These are phyloP conservation scores for Raffaelea ambrosiae DNA, from an alignment of 2,329 filamentous ascomycete genomes.

Conservation along the genomic window DNA sequence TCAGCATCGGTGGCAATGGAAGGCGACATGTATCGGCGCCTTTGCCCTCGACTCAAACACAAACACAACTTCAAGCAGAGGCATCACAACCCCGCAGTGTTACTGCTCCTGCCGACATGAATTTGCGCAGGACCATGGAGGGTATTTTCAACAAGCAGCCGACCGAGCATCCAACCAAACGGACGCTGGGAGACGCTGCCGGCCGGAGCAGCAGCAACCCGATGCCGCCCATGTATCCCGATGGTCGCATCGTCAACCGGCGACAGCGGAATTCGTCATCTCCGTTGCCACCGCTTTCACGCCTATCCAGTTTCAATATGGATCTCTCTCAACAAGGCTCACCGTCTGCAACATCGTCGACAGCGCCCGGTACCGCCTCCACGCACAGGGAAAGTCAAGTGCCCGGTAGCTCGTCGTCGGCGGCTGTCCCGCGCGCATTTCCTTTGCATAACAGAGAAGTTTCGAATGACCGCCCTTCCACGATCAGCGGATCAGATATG, in stretches of 20 bases:
- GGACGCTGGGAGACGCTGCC: neutral
- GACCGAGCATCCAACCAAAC: slow-evolving; percentile 8
- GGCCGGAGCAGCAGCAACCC: slow-evolving; percentile 6
- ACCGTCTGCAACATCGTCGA: slow-evolving; percentile 26
- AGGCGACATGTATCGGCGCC: slow-evolving; percentile 49
- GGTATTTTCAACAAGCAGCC: slow-evolving; percentile 14
- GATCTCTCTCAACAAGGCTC: slow-evolving; percentile 39
- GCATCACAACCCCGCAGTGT: slow-evolving; percentile 18
- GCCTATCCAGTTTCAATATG: slow-evolving; percentile 45
- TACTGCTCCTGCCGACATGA: slow-evolving; percentile 35
- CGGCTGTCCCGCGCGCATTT: slow-evolving; percentile 16
- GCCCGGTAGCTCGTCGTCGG: neutral
- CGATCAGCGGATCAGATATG: slow-evolving; percentile 58
- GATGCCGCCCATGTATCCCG: slow-evolving; percentile 2
- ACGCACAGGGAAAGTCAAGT: slow-evolving; percentile 1
- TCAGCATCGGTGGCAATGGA: slow-evolving; percentile 18
- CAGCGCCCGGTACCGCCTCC: neutral
- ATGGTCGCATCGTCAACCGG: slow-evolving; percentile 5
- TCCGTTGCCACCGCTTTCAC: slow-evolving; percentile 46
- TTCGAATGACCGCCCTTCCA: slow-evolving; percentile 49
- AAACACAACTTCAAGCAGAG: neutral
- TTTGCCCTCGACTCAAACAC: slow-evolving; percentile 3
- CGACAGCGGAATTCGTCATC: slow-evolving; percentile 41
- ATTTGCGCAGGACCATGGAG: slow-evolving; percentile 16
- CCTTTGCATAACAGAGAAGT: slow-evolving; percentile 26